A percentile compares a stretch with the other conserved stretches of the same genome.
phyloP scores from a whole-genome alignment of 164 flowering plant genomes.

The Kalanchoe fedtschenkoi region DNA sequence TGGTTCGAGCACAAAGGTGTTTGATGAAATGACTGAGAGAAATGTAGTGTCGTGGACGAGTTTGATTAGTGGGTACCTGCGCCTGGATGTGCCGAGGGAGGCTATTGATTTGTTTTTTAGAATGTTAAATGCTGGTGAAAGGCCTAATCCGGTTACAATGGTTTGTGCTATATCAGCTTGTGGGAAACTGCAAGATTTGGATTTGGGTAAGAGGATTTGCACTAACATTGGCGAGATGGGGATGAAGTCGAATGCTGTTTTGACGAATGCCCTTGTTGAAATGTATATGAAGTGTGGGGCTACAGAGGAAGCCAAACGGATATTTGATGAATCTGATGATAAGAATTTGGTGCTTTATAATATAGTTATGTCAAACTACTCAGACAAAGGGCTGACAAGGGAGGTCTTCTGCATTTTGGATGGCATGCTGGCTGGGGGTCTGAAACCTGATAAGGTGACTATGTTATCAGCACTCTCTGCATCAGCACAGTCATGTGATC shows the following conservation, averaged over 20 bases:
- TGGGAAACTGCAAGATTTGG: conserved; percentile 41
- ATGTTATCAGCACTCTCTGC: conserved; percentile 35
- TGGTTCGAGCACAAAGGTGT: conserved; percentile 26
- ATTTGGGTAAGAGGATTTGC: conserved; percentile 24
- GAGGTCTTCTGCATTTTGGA: conserved; percentile 32
- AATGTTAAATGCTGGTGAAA: conserved; percentile 30
- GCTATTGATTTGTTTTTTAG: conserved; percentile 47
- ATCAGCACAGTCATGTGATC: conserved; percentile 26
- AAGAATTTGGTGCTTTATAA: conserved; percentile 42
- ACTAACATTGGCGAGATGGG: conserved; percentile 23
- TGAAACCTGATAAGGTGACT: conserved; percentile 40
- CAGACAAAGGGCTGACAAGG: conserved; percentile 23
- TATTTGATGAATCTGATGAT: conserved; percentile 33
- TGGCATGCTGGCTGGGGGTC: conserved; percentile 28
- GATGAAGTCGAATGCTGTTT: conserved; percentile 19
- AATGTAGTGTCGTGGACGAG: conserved; percentile 65
- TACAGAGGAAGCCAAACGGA: conserved; percentile 22
- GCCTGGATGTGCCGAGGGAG: conserved; percentile 19
- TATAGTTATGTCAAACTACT: conserved; percentile 44
- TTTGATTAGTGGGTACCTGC: conserved; percentile 43
- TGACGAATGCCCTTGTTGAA: conserved; percentile 49
- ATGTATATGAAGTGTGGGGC: conserved; percentile 63
- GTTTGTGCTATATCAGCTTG: conserved; percentile 50
- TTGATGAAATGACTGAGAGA: conserved; percentile 46
- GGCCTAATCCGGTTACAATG: conserved; percentile 51